These are phyloP conservation scores for Fusarium praegraminearum DNA, from an alignment of 2,329 filamentous ascomycete genomes.

Conservation along the genomic window DNA sequence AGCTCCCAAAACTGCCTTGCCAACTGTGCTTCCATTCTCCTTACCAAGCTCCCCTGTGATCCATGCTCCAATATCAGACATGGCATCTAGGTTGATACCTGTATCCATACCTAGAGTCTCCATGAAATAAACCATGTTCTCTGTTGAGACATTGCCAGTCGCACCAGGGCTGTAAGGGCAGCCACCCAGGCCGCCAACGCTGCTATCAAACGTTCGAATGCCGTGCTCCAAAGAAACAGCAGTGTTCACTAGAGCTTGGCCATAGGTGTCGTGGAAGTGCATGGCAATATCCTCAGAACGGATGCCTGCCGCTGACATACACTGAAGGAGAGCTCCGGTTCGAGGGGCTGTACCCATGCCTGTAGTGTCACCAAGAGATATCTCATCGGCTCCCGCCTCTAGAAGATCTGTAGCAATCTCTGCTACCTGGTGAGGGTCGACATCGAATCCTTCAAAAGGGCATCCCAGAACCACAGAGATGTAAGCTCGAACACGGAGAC, in stretches of 20 bases:
- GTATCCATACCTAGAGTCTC: constrained; percentile 80
- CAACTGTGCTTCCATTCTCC: constrained; percentile 74
- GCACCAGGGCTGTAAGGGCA: constrained; percentile 89
- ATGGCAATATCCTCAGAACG: constrained; percentile 78
- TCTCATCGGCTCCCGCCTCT: constrained; percentile 90
- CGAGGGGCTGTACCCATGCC: constrained; percentile 87
- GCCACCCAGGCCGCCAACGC: constrained; percentile 83
- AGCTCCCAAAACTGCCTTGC: constrained; percentile 71
- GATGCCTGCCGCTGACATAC: constrained; percentile 74
- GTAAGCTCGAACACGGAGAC: constrained; percentile 79
- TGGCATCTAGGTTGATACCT: constrained; percentile 75
- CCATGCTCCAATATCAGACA: constrained; percentile 79
- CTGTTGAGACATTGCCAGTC: constrained; percentile 87
- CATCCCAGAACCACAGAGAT: constrained; percentile 86
- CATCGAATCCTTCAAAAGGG: constrained; percentile 77
- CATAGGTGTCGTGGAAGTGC: constrained; percentile 92
- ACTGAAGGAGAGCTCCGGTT: constrained; percentile 73
- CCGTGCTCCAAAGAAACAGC: constrained; percentile 82
- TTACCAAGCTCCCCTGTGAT: constrained; percentile 74
- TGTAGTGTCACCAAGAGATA: constrained; percentile 89
- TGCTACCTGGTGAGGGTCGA: constrained; percentile 72
- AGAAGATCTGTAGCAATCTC: constrained; percentile 77
- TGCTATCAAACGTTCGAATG: constrained; percentile 81
- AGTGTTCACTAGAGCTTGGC: constrained; percentile 85
- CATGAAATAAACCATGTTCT: constrained; percentile 84